phyloP scores from a whole-genome alignment of 768 basidiomycete genomes.

The Serendipita sp. region DNA sequence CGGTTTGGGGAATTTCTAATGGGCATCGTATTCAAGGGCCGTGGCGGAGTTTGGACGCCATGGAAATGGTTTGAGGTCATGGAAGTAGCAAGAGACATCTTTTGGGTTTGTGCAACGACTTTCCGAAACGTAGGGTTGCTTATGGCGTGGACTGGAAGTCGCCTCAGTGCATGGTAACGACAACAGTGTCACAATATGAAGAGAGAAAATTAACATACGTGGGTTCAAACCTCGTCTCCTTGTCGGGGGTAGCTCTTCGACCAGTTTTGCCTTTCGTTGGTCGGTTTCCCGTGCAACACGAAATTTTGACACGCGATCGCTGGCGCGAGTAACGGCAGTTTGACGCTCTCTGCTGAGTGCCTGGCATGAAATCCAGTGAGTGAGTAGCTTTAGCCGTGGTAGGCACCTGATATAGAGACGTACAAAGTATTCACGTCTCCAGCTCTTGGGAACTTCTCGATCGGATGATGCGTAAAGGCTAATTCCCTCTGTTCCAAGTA shows the following conservation, averaged over 20 bases:
- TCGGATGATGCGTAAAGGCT: neutral
- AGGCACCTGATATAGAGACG: neutral
- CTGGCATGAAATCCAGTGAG: neutral
- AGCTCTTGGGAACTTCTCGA: neutral
- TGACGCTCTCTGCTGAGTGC: neutral
- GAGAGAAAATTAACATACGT: neutral
- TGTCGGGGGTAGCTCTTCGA: neutral
- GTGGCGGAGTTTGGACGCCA: neutral
- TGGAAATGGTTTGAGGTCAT: neutral
- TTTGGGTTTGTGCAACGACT: neutral
- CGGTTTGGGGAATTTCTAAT: neutral
- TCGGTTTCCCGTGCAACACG: neutral
- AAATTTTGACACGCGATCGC: slow-evolving; percentile 2
- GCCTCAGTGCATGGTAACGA: neutral
- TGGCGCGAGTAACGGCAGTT: slow-evolving; percentile 1
- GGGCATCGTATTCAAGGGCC: neutral
- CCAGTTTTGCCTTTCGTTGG: slow-evolving; percentile 1
- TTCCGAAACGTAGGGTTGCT: neutral
- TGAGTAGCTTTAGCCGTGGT: neutral
- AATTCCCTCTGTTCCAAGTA: neutral
- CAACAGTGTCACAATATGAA: too few species aligned
- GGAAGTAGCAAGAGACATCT: neutral
- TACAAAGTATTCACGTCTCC: neutral
- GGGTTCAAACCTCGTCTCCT: neutral
- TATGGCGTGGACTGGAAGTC: neutral